Percentiles rank a stretch among this genome's conserved stretches.
Conservation (phyloP, 1,284 basidiomycete species). For the Marasmius oreades region DNA sequence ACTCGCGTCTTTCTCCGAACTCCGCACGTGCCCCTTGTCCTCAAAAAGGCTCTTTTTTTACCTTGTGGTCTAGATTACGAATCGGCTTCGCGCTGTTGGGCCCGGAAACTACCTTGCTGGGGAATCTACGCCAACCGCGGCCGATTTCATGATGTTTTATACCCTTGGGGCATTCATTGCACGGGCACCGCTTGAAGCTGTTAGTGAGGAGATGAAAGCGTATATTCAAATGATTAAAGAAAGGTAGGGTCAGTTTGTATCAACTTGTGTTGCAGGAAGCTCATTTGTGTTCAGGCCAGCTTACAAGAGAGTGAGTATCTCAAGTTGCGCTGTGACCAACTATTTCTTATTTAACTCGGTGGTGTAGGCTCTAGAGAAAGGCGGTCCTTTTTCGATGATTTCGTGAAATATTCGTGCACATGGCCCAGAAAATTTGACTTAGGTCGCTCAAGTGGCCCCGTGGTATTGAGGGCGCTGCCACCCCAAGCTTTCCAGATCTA, state of each 20-base stretch:
- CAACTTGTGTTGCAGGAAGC: not conserved
- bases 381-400: not conserved
- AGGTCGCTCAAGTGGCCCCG: not conserved
- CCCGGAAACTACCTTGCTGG: not conserved
- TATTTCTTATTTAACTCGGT: not conserved
- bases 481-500: no score
- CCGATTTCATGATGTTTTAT: slow-evolving; percentile 3
- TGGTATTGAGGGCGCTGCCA: not conserved
- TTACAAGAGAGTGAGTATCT: not conserved
- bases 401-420: no score
- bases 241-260: not conserved
- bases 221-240: not conserved
- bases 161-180: not conserved
- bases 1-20: no score
- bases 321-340: not conserved
- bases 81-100: not conserved
- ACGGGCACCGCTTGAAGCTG: not conserved
- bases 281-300: not conserved
- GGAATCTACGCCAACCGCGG: not conserved
- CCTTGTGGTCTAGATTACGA: not conserved
- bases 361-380: not conserved
- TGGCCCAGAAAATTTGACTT: not conserved
- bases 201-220: not conserved
- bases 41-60: not conserved
- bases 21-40: no score